Evolutionary conservation across 2,329 filamentous ascomycete genomes (phyloP).

Genomic region (Cladosporium halotolerans): DNA sequence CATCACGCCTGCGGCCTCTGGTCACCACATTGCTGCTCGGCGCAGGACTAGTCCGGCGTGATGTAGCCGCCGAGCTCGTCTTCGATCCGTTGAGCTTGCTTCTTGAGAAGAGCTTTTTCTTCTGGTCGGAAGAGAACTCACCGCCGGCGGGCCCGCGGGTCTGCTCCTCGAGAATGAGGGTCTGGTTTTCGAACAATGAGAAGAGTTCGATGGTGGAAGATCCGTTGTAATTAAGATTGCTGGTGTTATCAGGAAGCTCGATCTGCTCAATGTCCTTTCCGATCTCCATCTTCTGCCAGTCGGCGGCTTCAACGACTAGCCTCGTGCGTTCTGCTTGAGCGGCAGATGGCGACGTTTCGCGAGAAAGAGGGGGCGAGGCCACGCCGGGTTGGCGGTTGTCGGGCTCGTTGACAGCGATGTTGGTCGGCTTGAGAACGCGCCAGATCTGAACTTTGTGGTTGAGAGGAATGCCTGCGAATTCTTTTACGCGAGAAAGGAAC

Average conservation of each 20-base stretch:
- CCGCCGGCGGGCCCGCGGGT: conserved; percentile 49
- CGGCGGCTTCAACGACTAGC: conserved; percentile 56
- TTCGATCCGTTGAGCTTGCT: conserved; percentile 28
- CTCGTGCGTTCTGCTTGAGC: conserved; percentile 40
- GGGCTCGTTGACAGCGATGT: conserved; percentile 24
- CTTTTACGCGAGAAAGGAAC: conserved; percentile 73
- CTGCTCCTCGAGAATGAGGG: conserved; percentile 78
- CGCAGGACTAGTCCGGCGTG: conserved; percentile 64
- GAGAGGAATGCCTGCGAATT: conserved; percentile 58
- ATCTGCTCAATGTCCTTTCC: conserved; percentile 61
- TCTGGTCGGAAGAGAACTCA: conserved; percentile 50
- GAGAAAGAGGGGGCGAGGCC: conserved; percentile 41
- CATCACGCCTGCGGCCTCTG: conserved; percentile 64
- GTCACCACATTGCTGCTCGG: conserved; percentile 53
- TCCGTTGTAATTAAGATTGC: conserved; percentile 72
- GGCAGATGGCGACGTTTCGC: conserved; percentile 39
- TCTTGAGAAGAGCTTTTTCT: conserved; percentile 21
- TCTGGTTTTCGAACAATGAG: conserved; percentile 65
- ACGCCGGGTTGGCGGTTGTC: conserved; percentile 21
- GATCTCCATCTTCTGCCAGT: conserved; percentile 57
- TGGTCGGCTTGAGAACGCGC: conserved; percentile 50
- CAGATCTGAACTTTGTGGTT: conserved; percentile 72
- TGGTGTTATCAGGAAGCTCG: conserved; percentile 61
- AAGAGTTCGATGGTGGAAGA: conserved; percentile 57
- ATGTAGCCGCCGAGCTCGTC: conserved; percentile 35